These are phyloP conservation scores for Acacia concinna DNA, from an alignment of 331 rosid species.

Conservation along the genomic window DNA sequence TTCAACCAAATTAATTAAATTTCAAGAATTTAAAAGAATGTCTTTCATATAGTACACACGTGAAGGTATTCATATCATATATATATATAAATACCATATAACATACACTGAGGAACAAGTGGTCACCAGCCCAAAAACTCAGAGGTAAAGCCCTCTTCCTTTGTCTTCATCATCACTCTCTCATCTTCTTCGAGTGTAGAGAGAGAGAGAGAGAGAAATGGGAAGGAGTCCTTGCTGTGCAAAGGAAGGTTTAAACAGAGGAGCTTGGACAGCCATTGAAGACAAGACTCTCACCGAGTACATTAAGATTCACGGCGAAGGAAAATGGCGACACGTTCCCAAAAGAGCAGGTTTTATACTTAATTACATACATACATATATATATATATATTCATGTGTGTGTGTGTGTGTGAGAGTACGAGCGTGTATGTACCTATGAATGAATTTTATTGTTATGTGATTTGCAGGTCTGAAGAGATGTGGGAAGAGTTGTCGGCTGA, in stretches of 20 bases:
- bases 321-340: conserved; percentile 74
- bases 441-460: neutral
- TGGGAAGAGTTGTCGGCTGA: conserved; percentile 3
- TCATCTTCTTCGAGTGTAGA: neutral
- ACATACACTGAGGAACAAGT: neutral
- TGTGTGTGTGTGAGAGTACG: neutral
- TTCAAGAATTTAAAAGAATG: neutral
- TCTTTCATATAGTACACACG: neutral
- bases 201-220: conserved; percentile 36
- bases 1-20: neutral
- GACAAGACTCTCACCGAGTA: conserved; percentile 52
- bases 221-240: conserved; percentile 72
- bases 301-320: conserved; percentile 58
- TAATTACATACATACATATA: neutral
- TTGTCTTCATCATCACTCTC: neutral
- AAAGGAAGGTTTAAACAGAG: conserved; percentile 61
- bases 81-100: neutral
- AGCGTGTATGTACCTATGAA: no score
- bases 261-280: conserved; percentile 76
- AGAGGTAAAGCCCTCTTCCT: neutral
- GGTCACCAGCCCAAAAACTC: neutral
- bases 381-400: neutral
- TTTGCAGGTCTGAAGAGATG: neutral
- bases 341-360: conserved; percentile 57
- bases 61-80: neutral